Evolutionary conservation across 2,329 filamentous ascomycete species (phyloP).

Genomic region (Ophiostoma sp.): DNA sequence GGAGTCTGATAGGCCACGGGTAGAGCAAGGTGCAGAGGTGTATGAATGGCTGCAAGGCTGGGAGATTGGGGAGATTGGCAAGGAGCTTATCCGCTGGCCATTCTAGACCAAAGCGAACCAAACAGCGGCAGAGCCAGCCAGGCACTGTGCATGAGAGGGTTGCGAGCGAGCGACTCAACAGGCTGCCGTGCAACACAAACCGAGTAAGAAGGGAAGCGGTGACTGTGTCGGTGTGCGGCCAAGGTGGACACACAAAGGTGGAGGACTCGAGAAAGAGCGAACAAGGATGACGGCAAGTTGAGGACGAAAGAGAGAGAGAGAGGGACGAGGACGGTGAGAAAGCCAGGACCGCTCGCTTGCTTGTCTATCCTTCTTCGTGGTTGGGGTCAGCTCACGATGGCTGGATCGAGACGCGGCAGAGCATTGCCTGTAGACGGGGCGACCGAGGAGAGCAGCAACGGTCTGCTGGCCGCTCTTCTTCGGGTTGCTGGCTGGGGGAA

Average conservation of each 20-base stretch:
- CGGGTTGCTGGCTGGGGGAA: not conserved
- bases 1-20: not conserved
- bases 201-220: slow-evolving; percentile 6
- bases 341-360: not conserved
- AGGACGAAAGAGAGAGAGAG: not conserved
- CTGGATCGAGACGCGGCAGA: slow-evolving; percentile 18
- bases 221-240: not conserved
- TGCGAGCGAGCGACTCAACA: not conserved
- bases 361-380: not conserved
- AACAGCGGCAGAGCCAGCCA: slow-evolving; percentile 3
- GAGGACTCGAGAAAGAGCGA: not conserved
- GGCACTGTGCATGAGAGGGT: slow-evolving; percentile 3
- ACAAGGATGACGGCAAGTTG: not conserved
- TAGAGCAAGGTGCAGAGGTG: not conserved
- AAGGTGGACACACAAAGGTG: not conserved
- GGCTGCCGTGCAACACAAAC: slow-evolving; percentile 19
- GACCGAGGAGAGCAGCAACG: not conserved
- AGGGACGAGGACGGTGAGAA: not conserved
- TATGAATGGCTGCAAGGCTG: slow-evolving; percentile 15
- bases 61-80: not conserved
- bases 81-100: slow-evolving; percentile 17
- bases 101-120: slow-evolving; percentile 8
- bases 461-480: not conserved
- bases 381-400: slow-evolving; percentile 6
- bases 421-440: slow-evolving; percentile 15